These are phyloP conservation scores for Botrytis fragariae DNA, from an alignment of 2,329 filamentous ascomycete genomes.

Conservation along the genomic window DNA sequence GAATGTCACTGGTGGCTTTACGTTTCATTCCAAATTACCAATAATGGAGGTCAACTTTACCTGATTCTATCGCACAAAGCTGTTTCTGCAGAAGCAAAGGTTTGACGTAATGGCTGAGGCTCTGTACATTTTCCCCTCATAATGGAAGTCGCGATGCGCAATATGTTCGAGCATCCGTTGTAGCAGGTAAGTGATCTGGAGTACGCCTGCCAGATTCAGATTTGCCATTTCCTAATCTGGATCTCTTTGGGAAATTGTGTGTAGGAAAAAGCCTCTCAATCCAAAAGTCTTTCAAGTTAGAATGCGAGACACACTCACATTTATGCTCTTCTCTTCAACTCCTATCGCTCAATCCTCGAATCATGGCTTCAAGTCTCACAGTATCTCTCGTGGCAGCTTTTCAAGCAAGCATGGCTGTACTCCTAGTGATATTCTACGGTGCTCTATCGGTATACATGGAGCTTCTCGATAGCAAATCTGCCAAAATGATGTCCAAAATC, in stretches of 20 bases:
- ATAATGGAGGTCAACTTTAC: neutral
- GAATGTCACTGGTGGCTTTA: neutral
- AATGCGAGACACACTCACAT: neutral
- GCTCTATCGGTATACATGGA: conserved; percentile 42
- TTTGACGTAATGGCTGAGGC: neutral
- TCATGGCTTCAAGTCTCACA: conserved; percentile 33
- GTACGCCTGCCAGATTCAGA: neutral
- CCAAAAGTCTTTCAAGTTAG: neutral
- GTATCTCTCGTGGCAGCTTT: conserved; percentile 46
- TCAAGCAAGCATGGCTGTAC: conserved; percentile 48
- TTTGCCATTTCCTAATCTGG: neutral
- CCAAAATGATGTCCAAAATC: conserved; percentile 46
- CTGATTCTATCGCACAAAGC: neutral
- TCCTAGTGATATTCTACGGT: conserved; percentile 48
- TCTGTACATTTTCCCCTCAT: no score
- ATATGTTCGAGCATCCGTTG: neutral
- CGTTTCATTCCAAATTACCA: neutral
- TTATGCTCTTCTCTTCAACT: neutral
- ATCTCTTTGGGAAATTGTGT: neutral
- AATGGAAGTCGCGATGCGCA: neutral
- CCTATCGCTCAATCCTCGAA: neutral
- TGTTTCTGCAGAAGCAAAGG: neutral
- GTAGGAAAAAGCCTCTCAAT: neutral
- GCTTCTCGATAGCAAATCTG: conserved; percentile 40
- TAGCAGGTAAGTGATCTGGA: neutral